Evolutionary conservation across 1,284 basidiomycete species (phyloP).

Genomic region (Apiotrichum gracile): DNA sequence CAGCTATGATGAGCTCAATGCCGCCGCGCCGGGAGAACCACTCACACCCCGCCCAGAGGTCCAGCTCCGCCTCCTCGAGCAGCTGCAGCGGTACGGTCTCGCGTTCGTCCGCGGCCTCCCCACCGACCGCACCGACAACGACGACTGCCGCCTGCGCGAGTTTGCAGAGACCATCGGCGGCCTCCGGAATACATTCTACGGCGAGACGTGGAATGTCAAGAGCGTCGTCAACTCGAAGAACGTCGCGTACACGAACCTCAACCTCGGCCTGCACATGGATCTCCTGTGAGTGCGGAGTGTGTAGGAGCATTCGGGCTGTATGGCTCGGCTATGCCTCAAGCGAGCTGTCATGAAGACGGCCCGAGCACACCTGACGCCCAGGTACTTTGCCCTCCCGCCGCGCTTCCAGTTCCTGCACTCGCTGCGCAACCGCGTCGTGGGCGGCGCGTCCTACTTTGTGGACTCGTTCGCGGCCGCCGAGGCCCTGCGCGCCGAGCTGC

Average conservation of each 20-base stretch:
- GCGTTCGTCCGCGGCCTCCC: slow-evolving; percentile 57
- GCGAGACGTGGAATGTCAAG: slow-evolving; percentile 82
- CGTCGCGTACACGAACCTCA: slow-evolving; percentile 90
- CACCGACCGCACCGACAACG: slow-evolving; percentile 53
- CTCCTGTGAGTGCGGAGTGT: slow-evolving; percentile 62
- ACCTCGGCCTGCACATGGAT: slow-evolving; percentile 89
- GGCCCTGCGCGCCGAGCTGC: not conserved
- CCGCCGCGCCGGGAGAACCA: not conserved
- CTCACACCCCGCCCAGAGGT: slow-evolving; percentile 7
- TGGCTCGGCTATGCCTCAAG: too few relatives aligned
- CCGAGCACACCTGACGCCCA: slow-evolving; percentile 34
- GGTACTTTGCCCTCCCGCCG: slow-evolving; percentile 78
- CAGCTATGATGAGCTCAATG: slow-evolving; percentile 10
- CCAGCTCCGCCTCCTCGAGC: slow-evolving; percentile 24
- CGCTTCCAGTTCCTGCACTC: slow-evolving; percentile 89
- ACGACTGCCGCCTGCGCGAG: slow-evolving; percentile 60
- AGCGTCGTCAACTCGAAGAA: slow-evolving; percentile 67
- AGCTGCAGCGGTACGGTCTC: slow-evolving; percentile 52
- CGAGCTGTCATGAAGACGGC: too few relatives aligned
- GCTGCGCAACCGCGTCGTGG: slow-evolving; percentile 70
- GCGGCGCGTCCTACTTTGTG: slow-evolving; percentile 83
- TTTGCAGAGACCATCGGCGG: slow-evolving; percentile 66
- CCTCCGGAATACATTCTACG: slow-evolving; percentile 85
- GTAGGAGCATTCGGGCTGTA: not conserved
- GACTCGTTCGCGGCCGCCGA: slow-evolving; percentile 69